Evolutionary conservation across 164 flowering plant genomes (phyloP).

Genomic region (Magnolia officinalis): DNA sequence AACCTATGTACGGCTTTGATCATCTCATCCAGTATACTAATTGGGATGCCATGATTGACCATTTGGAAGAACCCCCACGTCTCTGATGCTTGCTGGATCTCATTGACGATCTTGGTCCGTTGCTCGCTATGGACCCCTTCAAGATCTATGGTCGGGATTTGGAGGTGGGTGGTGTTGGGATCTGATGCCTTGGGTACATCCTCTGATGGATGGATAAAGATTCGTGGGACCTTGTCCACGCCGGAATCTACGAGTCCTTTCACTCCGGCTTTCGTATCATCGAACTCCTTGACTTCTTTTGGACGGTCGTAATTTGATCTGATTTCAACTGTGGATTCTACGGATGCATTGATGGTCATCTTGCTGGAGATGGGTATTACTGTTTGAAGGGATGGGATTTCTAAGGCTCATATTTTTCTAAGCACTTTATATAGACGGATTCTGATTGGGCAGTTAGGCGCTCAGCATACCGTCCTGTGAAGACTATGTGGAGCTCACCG

Average conservation of each 20-base stretch:
- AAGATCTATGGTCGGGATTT: conserved; percentile 32
- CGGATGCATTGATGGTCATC: too few relatives aligned
- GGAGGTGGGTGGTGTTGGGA: background rate
- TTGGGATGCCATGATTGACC: conserved; percentile 46
- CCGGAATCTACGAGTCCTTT: conserved; percentile 26
- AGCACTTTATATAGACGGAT: too few relatives aligned
- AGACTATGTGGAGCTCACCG: too few relatives aligned
- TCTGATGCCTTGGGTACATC: background rate
- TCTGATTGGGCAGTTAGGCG: too few relatives aligned
- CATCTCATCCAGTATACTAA: conserved; percentile 33
- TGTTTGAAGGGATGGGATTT: too few relatives aligned
- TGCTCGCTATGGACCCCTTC: conserved; percentile 9
- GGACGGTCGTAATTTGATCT: too few relatives aligned
- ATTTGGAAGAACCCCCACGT: conserved; percentile 51
- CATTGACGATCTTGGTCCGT: conserved; percentile 19
- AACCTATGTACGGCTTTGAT: conserved; percentile 30
- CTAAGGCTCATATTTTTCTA: too few relatives aligned
- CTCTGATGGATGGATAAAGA: conserved; percentile 25
- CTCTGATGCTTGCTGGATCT: conserved; percentile 28
- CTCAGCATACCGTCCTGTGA: too few relatives aligned
- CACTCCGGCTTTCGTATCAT: conserved; percentile 16
- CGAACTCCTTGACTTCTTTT: conserved; percentile 14
- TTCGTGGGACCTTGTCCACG: conserved; percentile 13
- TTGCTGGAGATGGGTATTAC: too few relatives aligned
- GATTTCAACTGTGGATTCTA: too few relatives aligned